Evolutionary conservation across 73 alveolate genomes (phyloP).

Genomic region (Paramecium primaurelia): DNA sequence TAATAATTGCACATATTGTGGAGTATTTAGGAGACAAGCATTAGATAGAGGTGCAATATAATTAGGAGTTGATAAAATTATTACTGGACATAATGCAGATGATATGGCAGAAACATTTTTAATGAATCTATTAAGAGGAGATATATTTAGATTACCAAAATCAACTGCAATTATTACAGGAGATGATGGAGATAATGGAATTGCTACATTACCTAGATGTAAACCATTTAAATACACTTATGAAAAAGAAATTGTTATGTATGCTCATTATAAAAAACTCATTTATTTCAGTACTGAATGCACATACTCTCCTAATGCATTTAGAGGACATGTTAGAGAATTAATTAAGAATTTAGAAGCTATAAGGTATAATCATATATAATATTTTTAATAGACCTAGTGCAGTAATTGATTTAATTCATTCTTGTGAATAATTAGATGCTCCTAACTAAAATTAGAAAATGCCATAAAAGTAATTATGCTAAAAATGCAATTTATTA

Average conservation of each 20-base stretch:
- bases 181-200: constrained; percentile 73
- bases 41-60: constrained; percentile 94
- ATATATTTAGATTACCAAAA: constrained; percentile 87
- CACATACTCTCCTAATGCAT: constrained; percentile 95
- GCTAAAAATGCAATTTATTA: constrained; percentile 87
- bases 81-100: constrained; percentile 99
- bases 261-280: constrained; percentile 93
- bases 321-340: constrained; percentile 96
- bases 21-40: constrained; percentile 98
- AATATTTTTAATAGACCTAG: constrained; percentile 75
- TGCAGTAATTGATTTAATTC: constrained; percentile 90
- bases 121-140: constrained; percentile 96
- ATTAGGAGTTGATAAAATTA: constrained; percentile 86
- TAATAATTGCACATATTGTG: constrained; percentile 96
- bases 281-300: constrained; percentile 97
- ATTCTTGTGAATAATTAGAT: constrained; percentile 86
- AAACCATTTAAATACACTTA: constrained; percentile 96
- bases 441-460: constrained; percentile 65
- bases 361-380: background rate
- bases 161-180: constrained; percentile 87
- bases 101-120: constrained; percentile 98
- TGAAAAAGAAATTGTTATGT: constrained; percentile 98
- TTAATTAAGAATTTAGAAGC: constrained; percentile 82
- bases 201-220: constrained; percentile 78
- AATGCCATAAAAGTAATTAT: constrained; percentile 71